Evolutionary conservation across 2,329 filamentous ascomycete genomes (phyloP).

Genomic region (Cryphonectria nitschkei): DNA sequence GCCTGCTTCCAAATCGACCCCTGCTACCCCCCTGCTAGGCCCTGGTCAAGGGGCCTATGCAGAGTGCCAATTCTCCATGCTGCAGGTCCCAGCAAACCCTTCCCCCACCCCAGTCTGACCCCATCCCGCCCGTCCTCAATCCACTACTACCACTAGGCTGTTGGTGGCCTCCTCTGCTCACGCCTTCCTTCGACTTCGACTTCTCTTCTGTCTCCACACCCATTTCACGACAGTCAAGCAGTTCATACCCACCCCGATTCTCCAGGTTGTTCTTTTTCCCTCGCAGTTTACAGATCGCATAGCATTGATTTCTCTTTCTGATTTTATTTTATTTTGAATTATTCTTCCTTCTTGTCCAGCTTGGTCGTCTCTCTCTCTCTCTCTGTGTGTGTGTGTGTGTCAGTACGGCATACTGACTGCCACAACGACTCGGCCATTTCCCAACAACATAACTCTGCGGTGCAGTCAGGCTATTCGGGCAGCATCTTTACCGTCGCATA

Average conservation of each 20-base stretch:
- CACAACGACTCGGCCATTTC: not conserved
- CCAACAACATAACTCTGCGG: not conserved
- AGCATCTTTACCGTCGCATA: not conserved
- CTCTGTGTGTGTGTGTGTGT: no score
- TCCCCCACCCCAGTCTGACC: slow-evolving; percentile 4
- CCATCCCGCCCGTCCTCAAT: slow-evolving; percentile 8
- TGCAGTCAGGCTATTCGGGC: not conserved
- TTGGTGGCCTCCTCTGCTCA: slow-evolving; percentile 2
- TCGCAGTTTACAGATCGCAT: not conserved
- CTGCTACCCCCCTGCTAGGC: not conserved
- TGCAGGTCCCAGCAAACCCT: slow-evolving; percentile 9
- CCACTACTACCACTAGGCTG: slow-evolving; percentile 1
- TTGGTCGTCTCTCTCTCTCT: not conserved
- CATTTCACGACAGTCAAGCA: slow-evolving; percentile 4
- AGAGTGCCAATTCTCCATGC: slow-evolving; percentile 1
- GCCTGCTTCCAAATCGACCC: not conserved
- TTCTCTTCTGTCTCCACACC: slow-evolving; percentile 7
- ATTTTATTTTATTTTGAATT: not conserved
- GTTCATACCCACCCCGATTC: not conserved
- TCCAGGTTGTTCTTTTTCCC: not conserved
- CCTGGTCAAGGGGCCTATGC: slow-evolving; percentile 12
- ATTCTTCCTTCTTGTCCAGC: not conserved
- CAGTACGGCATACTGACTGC: not conserved
- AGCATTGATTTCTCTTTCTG: not conserved
- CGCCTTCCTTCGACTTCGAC: not conserved